Evolutionary conservation across 352 stramenopile genomes (phyloP).

Genomic region (Peronosclerospora sorghi): DNA sequence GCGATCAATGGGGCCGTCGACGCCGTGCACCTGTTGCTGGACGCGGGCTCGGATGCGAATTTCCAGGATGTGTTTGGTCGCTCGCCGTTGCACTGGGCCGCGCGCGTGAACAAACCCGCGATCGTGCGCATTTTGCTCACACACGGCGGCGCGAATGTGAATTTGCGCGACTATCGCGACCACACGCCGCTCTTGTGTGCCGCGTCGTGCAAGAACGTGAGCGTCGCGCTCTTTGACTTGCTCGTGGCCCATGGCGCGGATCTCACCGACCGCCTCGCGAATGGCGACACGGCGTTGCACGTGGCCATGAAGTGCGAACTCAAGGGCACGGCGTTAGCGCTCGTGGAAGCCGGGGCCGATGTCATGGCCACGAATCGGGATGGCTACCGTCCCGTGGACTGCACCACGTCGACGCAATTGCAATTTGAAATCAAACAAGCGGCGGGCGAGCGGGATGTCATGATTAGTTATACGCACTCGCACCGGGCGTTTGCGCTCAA

Average conservation of each 20-base stretch:
- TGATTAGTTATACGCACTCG: conserved; percentile 85
- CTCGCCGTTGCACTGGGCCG: conserved; percentile 73
- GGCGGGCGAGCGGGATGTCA: conserved; percentile 68
- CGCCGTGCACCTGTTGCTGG: conserved; percentile 50
- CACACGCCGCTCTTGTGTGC: conserved; percentile 69
- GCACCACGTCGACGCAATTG: conserved; percentile 63
- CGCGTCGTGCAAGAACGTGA: conserved; percentile 30
- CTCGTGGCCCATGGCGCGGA: conserved; percentile 46
- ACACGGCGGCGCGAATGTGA: conserved; percentile 26
- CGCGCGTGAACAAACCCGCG: conserved; percentile 43
- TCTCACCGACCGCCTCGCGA: conserved; percentile 56
- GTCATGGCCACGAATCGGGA: conserved; percentile 70
- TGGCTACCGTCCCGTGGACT: conserved; percentile 58
- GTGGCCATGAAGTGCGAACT: conserved; percentile 57
- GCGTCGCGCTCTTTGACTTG: conserved; percentile 36
- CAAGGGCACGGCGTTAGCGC: conserved; percentile 46
- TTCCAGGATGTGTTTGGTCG: conserved; percentile 64
- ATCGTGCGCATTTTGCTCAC: conserved; percentile 39
- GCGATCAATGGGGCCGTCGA: conserved; percentile 48
- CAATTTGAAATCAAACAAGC: conserved; percentile 72
- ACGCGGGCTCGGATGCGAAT: conserved; percentile 54
- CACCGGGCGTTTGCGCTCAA: conserved; percentile 77
- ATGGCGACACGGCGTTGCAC: conserved; percentile 64
- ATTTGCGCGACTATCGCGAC: conserved; percentile 39
- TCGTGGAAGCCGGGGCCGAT: conserved; percentile 53